Conservation (phyloP, 495 filamentous ascomycete genomes). For the Aspergillus homomorphus region DNA sequence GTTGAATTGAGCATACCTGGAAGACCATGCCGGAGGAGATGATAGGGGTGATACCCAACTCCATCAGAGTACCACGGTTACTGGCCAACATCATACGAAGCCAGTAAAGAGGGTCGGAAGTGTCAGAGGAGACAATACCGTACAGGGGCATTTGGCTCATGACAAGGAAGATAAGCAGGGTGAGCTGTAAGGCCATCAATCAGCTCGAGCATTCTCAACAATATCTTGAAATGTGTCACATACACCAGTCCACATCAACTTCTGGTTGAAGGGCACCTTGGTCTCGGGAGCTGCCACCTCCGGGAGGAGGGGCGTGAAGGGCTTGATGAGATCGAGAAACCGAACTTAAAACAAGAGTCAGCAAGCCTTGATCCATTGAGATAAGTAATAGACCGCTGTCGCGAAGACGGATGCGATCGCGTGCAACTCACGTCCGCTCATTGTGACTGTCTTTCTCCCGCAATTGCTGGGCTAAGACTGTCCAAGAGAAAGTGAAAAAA, state of each 20-base stretch:
- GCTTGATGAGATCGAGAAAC: slow-evolving; percentile 99
- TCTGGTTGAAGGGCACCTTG: slow-evolving; percentile 98
- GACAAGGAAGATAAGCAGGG: slow-evolving; percentile 96
- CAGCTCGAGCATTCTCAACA: slow-evolving; percentile 28
- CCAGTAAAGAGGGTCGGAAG: slow-evolving; percentile 98
- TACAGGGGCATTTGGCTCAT: slow-evolving; percentile 99
- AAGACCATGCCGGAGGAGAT: slow-evolving; percentile 99
- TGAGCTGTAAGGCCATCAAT: slow-evolving; percentile 57
- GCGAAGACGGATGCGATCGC: slow-evolving; percentile 35
- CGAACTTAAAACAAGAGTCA: slow-evolving; percentile 62
- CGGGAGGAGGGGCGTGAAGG: slow-evolving; percentile 97
- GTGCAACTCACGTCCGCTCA: slow-evolving; percentile 48
- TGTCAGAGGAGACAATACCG: slow-evolving; percentile 94
- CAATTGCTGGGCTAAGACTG: slow-evolving; percentile 12
- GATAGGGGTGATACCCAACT: slow-evolving; percentile 97
- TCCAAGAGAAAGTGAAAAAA: slow-evolving; percentile 9
- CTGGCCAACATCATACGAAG: slow-evolving; percentile 99
- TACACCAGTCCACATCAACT: slow-evolving; percentile 98
- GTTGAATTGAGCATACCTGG: slow-evolving; percentile 55
- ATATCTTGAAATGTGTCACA: slow-evolving; percentile 26
- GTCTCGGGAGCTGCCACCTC: slow-evolving; percentile 95
- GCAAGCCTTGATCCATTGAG: slow-evolving; percentile 29
- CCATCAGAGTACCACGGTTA: slow-evolving; percentile 99
- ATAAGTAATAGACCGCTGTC: slow-evolving; percentile 24
- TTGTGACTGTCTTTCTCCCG: slow-evolving; percentile 40